A percentile compares a stretch with the other conserved stretches of the same genome.
These are phyloP conservation scores for Phialemoniopsis sp. DNA, from an alignment of 2,329 filamentous ascomycete species.

Conservation along the genomic window DNA sequence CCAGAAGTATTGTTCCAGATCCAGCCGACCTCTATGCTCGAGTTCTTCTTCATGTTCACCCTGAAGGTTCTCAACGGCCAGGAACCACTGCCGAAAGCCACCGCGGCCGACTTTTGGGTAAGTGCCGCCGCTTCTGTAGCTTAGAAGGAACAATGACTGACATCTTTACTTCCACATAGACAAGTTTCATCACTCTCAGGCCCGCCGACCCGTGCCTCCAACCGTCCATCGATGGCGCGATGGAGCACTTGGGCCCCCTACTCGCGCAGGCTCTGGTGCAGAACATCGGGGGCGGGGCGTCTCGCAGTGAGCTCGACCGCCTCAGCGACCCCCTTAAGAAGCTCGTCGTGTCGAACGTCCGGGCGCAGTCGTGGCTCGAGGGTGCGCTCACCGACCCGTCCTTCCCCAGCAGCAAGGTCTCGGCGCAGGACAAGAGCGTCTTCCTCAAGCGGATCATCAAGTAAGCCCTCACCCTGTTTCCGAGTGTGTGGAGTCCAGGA, in stretches of 20 bases:
- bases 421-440: constrained; percentile 51
- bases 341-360: constrained; percentile 51
- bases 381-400: constrained; percentile 48
- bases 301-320: constrained; percentile 68
- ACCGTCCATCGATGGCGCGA: constrained; percentile 40
- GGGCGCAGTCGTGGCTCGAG: constrained; percentile 60
- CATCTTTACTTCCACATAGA: constrained; percentile 26
- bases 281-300: constrained; percentile 65
- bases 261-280: constrained; percentile 56
- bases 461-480: constrained; percentile 30
- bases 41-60: constrained; percentile 68
- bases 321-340: constrained; percentile 69
- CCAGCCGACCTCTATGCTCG: constrained; percentile 51
- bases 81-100: constrained; percentile 72
- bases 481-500: too few species aligned
- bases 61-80: constrained; percentile 65
- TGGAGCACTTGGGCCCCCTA: constrained; percentile 56
- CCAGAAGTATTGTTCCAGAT: constrained; percentile 56
- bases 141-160: too few species aligned
- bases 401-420: constrained; percentile 58
- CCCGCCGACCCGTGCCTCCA: constrained; percentile 36
- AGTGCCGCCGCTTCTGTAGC: constrained; percentile 14
- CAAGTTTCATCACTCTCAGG: constrained; percentile 46
- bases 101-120: constrained; percentile 74
- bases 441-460: constrained; percentile 65